Base-by-base conservation (phyloP, 805 yeast genomes). In the Candida namnaoensis region DNA sequence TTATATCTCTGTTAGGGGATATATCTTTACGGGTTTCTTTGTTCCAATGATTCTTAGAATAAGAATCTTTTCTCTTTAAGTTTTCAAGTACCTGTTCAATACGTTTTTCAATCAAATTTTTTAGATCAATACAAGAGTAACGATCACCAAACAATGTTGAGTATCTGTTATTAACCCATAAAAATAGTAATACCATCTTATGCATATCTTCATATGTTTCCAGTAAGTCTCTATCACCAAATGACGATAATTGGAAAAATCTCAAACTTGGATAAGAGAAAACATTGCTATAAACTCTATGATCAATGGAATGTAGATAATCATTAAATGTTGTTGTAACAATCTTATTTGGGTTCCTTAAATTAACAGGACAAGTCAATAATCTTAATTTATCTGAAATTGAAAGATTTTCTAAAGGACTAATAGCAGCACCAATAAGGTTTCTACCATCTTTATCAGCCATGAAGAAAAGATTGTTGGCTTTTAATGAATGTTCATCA, bases 111-210 rank as follows among this genome's bases (percentile, higher is more conserved):
- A 88, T 77, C 45, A 85, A 61, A 27, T 74, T 65, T 56, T 84
- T 84, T 51, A 87, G 60, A 42, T 83, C 85, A 24, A 61, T 57
- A 0, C 95, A 95, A 38, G 87, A 74, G 44, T 80, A 85, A 13
- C 78, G 68, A 58, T 88, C 96, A 14, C 83, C 74, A 51, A 88
- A 86, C 39, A 78, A 71, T 28, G 82, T 78, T 1, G 97, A 95
- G 67, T 82, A 91, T 53, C 97, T 68, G 57, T 86, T 90, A 41
- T 85, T 72, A 46, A 91, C 67, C 99, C 99, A 91, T 55, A 87
- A 65, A 54, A 77, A 91, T 7, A 85, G 62, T 49, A 80, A 71
- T 14, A 86, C 69, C 37, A 76, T 64, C 48, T 78, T 77, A 62
- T 88, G 95, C 44, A 82, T 64, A 5, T 72, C 70, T 56, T 88